Evolutionary conservation across 139 green algal genomes (phyloP).

Genomic region (Limnomonas spitsbergensis): DNA sequence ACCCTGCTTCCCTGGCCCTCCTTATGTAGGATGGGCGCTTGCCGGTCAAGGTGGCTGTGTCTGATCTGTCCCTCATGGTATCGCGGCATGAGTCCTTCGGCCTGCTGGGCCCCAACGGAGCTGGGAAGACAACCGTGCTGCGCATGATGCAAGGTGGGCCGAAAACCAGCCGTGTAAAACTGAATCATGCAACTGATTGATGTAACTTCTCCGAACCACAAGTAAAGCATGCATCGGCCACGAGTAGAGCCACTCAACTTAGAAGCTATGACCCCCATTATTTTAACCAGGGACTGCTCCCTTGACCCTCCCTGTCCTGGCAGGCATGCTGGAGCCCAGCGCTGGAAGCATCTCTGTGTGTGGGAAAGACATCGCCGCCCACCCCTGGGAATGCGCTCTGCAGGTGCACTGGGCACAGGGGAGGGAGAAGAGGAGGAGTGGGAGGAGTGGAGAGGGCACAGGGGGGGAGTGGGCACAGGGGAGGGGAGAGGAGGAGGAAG

Average conservation of each 20-base stretch:
- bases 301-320: too few relatives aligned
- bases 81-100: constrained; percentile 62
- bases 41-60: constrained; percentile 53
- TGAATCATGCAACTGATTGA: background rate
- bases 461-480: too few relatives aligned
- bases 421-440: too few relatives aligned
- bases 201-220: too few relatives aligned
- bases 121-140: constrained; percentile 76
- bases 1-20: too few relatives aligned
- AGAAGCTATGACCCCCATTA: too few relatives aligned
- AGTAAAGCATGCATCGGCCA: too few relatives aligned
- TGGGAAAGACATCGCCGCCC: constrained; percentile 18
- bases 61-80: constrained; percentile 65
- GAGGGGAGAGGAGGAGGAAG: too few relatives aligned
- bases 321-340: constrained; percentile 39
- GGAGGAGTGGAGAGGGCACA: too few relatives aligned
- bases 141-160: constrained; percentile 30
- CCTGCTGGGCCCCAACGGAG: constrained; percentile 76
- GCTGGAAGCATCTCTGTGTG: constrained; percentile 27
- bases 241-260: too few relatives aligned
- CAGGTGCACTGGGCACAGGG: background rate
- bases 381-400: background rate
- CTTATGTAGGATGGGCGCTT: too few relatives aligned
- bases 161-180: background rate
- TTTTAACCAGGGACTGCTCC: too few relatives aligned